A percentile compares a stretch with the other conserved stretches of the same genome.
These are phyloP conservation scores for Geotrichum aggregatum DNA, from an alignment of 1,139 yeast genomes.

Conservation along the genomic window DNA sequence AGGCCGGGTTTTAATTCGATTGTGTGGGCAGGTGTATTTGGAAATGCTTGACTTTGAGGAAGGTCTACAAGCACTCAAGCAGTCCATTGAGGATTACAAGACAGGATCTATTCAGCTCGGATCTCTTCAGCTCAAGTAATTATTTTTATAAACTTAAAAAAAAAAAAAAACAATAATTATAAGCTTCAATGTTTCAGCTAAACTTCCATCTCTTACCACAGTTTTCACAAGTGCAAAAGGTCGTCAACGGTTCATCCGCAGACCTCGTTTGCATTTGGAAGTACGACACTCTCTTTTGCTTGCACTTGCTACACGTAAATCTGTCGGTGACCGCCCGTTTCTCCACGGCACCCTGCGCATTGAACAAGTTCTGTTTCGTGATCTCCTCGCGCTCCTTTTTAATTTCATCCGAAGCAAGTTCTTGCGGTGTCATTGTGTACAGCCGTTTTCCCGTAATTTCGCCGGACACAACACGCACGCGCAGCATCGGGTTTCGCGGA, in stretches of 20 bases:
- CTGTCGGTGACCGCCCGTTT: conserved; percentile 94
- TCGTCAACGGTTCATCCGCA: conserved; percentile 97
- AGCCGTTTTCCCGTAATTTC: conserved; percentile 61
- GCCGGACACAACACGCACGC: conserved; percentile 63
- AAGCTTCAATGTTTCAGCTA: conserved; percentile 25
- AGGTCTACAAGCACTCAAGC: conserved; percentile 41
- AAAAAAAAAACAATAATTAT: not conserved
- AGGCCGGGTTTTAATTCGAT: conserved; percentile 47
- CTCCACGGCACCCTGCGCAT: conserved; percentile 98
- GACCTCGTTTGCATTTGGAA: conserved; percentile 97
- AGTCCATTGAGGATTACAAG: conserved; percentile 22
- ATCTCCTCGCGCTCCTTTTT: conserved; percentile 81
- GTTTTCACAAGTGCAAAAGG: conserved; percentile 94
- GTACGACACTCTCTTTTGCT: conserved; percentile 91
- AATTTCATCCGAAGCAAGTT: conserved; percentile 85
- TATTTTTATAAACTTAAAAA: not conserved
- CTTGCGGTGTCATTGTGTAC: conserved; percentile 81
- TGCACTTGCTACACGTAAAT: conserved; percentile 96
- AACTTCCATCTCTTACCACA: conserved; percentile 98
- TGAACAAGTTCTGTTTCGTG: conserved; percentile 83
- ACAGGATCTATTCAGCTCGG: not conserved
- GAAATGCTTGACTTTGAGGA: conserved; percentile 51
- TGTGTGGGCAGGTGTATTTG: conserved; percentile 59
- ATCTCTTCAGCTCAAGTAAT: not conserved
- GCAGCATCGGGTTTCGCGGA: conserved; percentile 79